These are phyloP conservation scores for Linum lewisii DNA, from an alignment of 345 rosid species.

Conservation along the genomic window DNA sequence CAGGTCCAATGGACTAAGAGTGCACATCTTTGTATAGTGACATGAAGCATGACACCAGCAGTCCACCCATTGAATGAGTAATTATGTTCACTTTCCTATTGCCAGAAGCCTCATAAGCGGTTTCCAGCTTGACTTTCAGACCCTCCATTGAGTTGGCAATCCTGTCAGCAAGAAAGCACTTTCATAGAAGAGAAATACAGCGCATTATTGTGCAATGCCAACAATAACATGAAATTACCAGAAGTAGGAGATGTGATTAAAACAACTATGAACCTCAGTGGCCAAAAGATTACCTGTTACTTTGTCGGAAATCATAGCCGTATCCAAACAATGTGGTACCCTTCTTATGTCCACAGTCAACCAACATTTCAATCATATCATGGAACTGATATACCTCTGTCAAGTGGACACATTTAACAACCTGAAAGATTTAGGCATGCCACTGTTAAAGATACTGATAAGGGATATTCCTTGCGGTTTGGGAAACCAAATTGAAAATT, in stretches of 20 bases:
- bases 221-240: neutral
- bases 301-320: constrained; percentile 91
- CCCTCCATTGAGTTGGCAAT: constrained; percentile 51
- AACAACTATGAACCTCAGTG: constrained; percentile 4
- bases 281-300: constrained; percentile 48
- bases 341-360: constrained; percentile 63
- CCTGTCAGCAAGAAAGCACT: constrained; percentile 31
- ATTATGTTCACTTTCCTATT: constrained; percentile 62
- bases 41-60: constrained; percentile 63
- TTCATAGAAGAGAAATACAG: neutral
- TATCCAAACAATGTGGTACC: constrained; percentile 78
- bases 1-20: constrained; percentile 10
- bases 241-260: neutral
- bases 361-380: constrained; percentile 79
- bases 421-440: constrained; percentile 30
- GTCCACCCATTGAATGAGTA: constrained; percentile 91
- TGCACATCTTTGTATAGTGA: constrained; percentile 61
- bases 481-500: neutral
- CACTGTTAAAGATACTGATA: constrained; percentile 7
- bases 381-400: constrained; percentile 76
- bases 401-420: constrained; percentile 49
- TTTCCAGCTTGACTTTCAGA: constrained; percentile 57
- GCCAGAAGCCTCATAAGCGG: constrained; percentile 63
- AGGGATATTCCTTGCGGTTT: neutral
- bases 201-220: neutral